Percentiles rank a stretch among this genome's conserved stretches.
These are phyloP conservation scores for Pontederia paniculata DNA, from an alignment of 176 grass and related monocot genomes.

Conservation along the genomic window DNA sequence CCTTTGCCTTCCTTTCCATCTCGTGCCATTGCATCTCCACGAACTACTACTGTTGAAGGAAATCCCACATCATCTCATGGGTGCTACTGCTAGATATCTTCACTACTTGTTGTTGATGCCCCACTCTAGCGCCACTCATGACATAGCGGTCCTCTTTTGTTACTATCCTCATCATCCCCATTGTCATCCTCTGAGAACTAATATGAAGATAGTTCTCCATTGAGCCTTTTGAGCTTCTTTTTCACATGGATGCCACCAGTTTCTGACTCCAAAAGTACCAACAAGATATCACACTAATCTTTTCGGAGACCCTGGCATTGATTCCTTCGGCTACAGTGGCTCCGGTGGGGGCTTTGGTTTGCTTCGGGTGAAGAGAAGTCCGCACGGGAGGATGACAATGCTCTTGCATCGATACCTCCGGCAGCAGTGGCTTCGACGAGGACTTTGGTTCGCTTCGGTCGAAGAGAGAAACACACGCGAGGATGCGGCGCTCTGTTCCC, in stretches of 20 bases:
- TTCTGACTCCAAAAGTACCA: conserved; percentile 31
- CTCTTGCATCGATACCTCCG: no score
- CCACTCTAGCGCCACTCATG: conserved; percentile 18
- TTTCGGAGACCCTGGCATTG: no score
- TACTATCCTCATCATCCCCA: conserved; percentile 32
- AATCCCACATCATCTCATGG: background rate
- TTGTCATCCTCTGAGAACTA: conserved; percentile 27
- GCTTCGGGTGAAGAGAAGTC: no score
- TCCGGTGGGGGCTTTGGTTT: no score
- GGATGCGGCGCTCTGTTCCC: no score
- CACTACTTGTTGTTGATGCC: conserved; percentile 3
- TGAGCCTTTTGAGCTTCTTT: conserved; percentile 34
- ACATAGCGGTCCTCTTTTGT: conserved; percentile 34
- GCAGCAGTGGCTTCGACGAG: no score
- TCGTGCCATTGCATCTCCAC: conserved; percentile 4
- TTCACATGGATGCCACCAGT: conserved; percentile 23
- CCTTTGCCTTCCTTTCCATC: conserved; percentile 2
- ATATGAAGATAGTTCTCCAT: conserved; percentile 21
- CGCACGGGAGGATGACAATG: no score
- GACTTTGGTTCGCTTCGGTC: no score
- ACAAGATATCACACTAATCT: no score
- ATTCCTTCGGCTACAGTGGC: no score
- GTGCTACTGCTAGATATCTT: background rate
- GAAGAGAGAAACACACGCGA: no score
- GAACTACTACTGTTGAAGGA: background rate